Percentiles rank a stretch among this genome's conserved stretches.
Evolutionary conservation across 2,329 filamentous ascomycete genomes (phyloP).

Genomic region (Fusarium praegraminearum): DNA sequence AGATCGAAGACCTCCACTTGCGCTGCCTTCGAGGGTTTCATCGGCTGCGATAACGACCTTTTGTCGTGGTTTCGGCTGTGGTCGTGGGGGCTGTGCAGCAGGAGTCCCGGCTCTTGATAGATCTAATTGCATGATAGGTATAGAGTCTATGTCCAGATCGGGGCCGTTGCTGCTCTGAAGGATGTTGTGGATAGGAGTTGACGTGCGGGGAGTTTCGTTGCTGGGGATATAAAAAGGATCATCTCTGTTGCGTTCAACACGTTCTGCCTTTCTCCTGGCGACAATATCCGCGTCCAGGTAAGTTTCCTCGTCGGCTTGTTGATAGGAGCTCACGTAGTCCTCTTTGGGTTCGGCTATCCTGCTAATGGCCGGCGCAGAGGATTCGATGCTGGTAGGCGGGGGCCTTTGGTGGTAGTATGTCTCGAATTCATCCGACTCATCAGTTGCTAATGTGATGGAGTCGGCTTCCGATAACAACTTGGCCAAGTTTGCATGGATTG

Average conservation of each 20-base stretch:
- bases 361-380: constrained; percentile 65
- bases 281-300: constrained; percentile 80
- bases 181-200: constrained; percentile 84
- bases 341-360: constrained; percentile 65
- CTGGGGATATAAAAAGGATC: constrained; percentile 92
- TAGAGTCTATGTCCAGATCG: constrained; percentile 90
- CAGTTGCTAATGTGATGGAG: constrained; percentile 60
- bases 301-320: constrained; percentile 70
- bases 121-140: constrained; percentile 94
- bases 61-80: constrained; percentile 62
- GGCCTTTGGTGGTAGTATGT: constrained; percentile 72
- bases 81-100: constrained; percentile 50
- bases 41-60: constrained; percentile 78
- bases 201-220: constrained; percentile 68
- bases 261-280: constrained; percentile 79
- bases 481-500: constrained; percentile 82
- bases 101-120: constrained; percentile 66
- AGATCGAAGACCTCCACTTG: constrained; percentile 60
- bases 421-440: constrained; percentile 75
- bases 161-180: constrained; percentile 78
- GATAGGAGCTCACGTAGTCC: constrained; percentile 66
- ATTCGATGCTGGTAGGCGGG: constrained; percentile 63
- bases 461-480: constrained; percentile 73
- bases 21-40: constrained; percentile 73
- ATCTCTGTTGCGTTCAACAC: constrained; percentile 85